A percentile compares a stretch with the other conserved stretches of the same genome.
Evolutionary conservation across 495 filamentous ascomycete species (phyloP).

Genomic region (Elasticomyces elasticus): DNA sequence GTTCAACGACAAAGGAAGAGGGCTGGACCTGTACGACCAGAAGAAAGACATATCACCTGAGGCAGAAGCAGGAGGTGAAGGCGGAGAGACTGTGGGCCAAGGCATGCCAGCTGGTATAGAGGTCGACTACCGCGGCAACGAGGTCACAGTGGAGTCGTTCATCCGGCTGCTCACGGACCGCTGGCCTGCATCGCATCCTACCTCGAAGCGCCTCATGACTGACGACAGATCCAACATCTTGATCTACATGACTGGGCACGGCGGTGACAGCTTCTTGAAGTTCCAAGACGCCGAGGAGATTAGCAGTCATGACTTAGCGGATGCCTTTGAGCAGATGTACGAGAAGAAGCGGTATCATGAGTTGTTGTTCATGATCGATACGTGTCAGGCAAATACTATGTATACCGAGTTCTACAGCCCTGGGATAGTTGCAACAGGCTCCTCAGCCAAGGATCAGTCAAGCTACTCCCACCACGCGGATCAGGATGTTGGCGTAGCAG

Average conservation of each 20-base stretch:
- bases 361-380: constrained; percentile 99
- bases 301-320: constrained; percentile 86
- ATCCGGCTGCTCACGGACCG: constrained; percentile 91
- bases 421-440: constrained; percentile 92
- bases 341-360: constrained; percentile 96
- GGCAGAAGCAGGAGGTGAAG: neutral
- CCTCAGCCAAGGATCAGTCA: constrained; percentile 84
- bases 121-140: constrained; percentile 95
- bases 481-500: constrained; percentile 93
- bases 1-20: constrained; percentile 95
- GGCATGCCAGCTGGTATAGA: constrained; percentile 51
- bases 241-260: constrained; percentile 98
- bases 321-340: constrained; percentile 99
- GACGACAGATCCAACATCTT: constrained; percentile 93
- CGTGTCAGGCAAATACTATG: constrained; percentile 98
- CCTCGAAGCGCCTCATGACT: constrained; percentile 77
- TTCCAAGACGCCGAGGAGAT: constrained; percentile 99
- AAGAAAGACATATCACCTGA: neutral
- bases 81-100: neutral
- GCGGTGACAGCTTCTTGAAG: constrained; percentile 96
- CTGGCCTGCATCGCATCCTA: constrained; percentile 86
- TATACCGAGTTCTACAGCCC: constrained; percentile 95
- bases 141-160: constrained; percentile 98
- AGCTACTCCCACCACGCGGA: constrained; percentile 96
- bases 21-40: constrained; percentile 90